Evolutionary conservation across 2,329 filamentous ascomycete genomes (phyloP).

Genomic region (Colletotrichum sp.): DNA sequence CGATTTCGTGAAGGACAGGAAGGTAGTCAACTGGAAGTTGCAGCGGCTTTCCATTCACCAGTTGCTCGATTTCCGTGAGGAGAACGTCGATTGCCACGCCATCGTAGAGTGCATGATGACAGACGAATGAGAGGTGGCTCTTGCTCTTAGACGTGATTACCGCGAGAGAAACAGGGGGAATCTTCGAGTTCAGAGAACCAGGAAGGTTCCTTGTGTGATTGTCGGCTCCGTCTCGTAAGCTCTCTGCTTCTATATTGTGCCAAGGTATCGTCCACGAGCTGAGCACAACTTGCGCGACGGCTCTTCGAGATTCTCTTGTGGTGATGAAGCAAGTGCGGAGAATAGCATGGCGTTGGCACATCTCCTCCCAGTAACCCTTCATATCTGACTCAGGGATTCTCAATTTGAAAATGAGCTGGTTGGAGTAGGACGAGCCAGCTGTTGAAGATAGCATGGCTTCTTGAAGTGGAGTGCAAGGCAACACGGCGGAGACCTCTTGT

Average conservation of each 20-base stretch:
- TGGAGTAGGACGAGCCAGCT: constrained; percentile 67
- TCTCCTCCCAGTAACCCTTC: constrained; percentile 63
- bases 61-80: constrained; percentile 71
- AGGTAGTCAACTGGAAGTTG: constrained; percentile 59
- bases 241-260: constrained; percentile 36
- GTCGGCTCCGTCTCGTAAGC: constrained; percentile 40
- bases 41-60: constrained; percentile 55
- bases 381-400: constrained; percentile 55
- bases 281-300: constrained; percentile 77
- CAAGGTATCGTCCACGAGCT: constrained; percentile 46
- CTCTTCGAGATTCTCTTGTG: constrained; percentile 63
- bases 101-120: constrained; percentile 88
- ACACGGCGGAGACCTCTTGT: constrained; percentile 55
- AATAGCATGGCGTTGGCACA: constrained; percentile 74
- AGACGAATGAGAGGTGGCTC: constrained; percentile 53
- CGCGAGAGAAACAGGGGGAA: constrained; percentile 51
- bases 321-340: constrained; percentile 77
- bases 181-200: constrained; percentile 46
- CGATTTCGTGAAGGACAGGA: constrained; percentile 66
- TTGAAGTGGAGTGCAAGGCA: constrained; percentile 87
- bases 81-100: constrained; percentile 76
- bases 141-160: constrained; percentile 37
- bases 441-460: constrained; percentile 80
- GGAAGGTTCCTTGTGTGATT: constrained; percentile 45
- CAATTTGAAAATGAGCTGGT: constrained; percentile 71